A percentile compares a stretch with the other conserved stretches of the same genome.
These are phyloP conservation scores for Lactuca saligna DNA, from an alignment of 129 eudicot species.

Conservation along the genomic window DNA sequence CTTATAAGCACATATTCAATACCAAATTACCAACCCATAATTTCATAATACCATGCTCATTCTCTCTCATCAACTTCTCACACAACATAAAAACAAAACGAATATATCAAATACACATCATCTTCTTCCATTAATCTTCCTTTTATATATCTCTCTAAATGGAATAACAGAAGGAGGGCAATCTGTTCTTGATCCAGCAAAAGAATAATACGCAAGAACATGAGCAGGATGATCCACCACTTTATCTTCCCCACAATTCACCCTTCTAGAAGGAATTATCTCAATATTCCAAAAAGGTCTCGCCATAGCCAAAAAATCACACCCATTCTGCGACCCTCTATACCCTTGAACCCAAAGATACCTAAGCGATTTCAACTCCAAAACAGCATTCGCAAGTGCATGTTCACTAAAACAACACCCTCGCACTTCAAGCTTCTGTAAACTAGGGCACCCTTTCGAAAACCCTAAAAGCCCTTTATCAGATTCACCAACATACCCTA, in stretches of 20 bases:
- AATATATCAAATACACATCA: not conserved
- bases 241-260: slow-evolving; percentile 38
- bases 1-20: not conserved
- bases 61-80: no score
- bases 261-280: slow-evolving; percentile 72
- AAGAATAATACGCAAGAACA: slow-evolving; percentile 84
- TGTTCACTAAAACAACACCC: slow-evolving; percentile 76
- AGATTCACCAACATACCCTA: slow-evolving; percentile 80
- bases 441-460: slow-evolving; percentile 74
- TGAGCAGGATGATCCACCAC: slow-evolving; percentile 73
- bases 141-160: not conserved
- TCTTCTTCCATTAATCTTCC: not conserved
- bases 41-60: no score
- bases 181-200: slow-evolving; percentile 81
- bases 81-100: no score
- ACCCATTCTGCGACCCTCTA: slow-evolving; percentile 48
- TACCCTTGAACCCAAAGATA: slow-evolving; percentile 94
- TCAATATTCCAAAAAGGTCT: slow-evolving; percentile 91
- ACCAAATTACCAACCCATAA: not conserved
- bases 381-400: slow-evolving; percentile 67
- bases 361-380: slow-evolving; percentile 59
- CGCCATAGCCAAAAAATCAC: slow-evolving; percentile 66
- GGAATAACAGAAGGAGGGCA: slow-evolving; percentile 69
- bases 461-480: slow-evolving; percentile 72
- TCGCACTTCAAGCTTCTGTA: slow-evolving; percentile 72